These are phyloP conservation scores for Escallonia rubra DNA, from an alignment of 129 eudicot species.

Conservation along the genomic window DNA sequence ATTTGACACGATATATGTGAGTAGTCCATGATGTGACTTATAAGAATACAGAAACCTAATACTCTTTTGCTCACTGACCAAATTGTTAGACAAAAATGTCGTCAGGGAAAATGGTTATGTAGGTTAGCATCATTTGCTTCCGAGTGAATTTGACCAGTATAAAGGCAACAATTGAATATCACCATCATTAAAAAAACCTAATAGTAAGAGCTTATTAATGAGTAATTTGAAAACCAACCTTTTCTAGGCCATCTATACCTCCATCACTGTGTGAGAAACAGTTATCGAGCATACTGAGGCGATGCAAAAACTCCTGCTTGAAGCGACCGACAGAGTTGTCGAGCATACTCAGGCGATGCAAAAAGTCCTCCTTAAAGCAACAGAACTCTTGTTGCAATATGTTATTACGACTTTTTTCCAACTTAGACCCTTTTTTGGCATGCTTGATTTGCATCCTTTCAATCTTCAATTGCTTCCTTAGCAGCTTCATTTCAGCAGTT, in stretches of 20 bases:
- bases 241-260: slow-evolving; percentile 43
- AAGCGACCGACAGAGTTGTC: slow-evolving; percentile 34
- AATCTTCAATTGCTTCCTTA: slow-evolving; percentile 66
- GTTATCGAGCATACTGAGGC: slow-evolving; percentile 41
- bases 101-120: slow-evolving; percentile 1
- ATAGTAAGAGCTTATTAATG: slow-evolving; percentile 1
- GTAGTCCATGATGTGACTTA: not conserved
- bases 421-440: slow-evolving; percentile 58
- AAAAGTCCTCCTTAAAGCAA: slow-evolving; percentile 51
- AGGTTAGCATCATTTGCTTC: not conserved
- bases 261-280: slow-evolving; percentile 32
- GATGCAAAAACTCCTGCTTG: slow-evolving; percentile 53
- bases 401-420: slow-evolving; percentile 50
- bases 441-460: slow-evolving; percentile 70
- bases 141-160: slow-evolving; percentile 12
- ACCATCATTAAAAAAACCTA: not conserved
- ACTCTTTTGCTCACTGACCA: not conserved
- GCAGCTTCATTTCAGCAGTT: slow-evolving; percentile 39
- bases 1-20: not conserved
- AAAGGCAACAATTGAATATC: slow-evolving; percentile 1
- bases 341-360: slow-evolving; percentile 43
- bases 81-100: slow-evolving; percentile 1
- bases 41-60: not conserved
- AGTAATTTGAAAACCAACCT: slow-evolving; percentile 45
- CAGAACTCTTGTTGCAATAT: slow-evolving; percentile 43